phyloP scores from a whole-genome alignment of 768 basidiomycete species.

The Paxillus involutus region DNA sequence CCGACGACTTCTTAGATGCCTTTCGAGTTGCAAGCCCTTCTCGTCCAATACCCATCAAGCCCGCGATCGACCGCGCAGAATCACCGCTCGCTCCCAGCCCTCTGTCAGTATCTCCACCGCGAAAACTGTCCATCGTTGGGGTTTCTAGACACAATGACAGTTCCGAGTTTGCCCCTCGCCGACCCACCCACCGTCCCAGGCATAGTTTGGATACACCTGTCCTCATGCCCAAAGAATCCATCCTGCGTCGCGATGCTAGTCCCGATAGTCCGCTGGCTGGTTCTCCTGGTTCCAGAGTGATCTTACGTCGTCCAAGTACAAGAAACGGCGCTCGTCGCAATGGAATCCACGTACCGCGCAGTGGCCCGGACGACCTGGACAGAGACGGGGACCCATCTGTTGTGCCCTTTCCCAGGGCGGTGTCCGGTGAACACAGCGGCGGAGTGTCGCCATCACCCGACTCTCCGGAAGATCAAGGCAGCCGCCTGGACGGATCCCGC shows the following conservation, averaged over 20 bases:
- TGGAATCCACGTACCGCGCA: slow-evolving; percentile 46
- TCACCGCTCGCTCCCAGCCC: slow-evolving; percentile 25
- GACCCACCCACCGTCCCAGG: slow-evolving; percentile 63
- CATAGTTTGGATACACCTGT: slow-evolving; percentile 58
- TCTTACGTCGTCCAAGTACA: slow-evolving; percentile 59
- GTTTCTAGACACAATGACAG: slow-evolving; percentile 45
- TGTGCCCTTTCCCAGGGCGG: slow-evolving; percentile 67
- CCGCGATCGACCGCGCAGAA: slow-evolving; percentile 20
- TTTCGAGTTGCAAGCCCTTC: slow-evolving; percentile 38
- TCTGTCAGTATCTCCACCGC: slow-evolving; percentile 46
- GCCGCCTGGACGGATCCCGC: slow-evolving; percentile 41
- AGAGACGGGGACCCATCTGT: slow-evolving; percentile 36
- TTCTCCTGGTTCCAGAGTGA: slow-evolving; percentile 40
- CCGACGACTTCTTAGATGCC: slow-evolving; percentile 73
- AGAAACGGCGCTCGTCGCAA: slow-evolving; percentile 47
- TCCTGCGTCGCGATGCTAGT: slow-evolving; percentile 53
- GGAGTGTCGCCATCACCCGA: slow-evolving; percentile 38
- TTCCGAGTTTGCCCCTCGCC: slow-evolving; percentile 46
- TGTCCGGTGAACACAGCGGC: slow-evolving; percentile 49
- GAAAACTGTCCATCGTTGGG: slow-evolving; percentile 57
- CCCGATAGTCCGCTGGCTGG: slow-evolving; percentile 48
- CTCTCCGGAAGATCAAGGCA: slow-evolving; percentile 26
- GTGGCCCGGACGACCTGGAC: slow-evolving; percentile 33
- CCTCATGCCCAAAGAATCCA: slow-evolving; percentile 49
- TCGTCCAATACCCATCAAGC: slow-evolving; percentile 29